Conservation (phyloP, 352 stramenopile species). For the Pythium phragmitis region DNA sequence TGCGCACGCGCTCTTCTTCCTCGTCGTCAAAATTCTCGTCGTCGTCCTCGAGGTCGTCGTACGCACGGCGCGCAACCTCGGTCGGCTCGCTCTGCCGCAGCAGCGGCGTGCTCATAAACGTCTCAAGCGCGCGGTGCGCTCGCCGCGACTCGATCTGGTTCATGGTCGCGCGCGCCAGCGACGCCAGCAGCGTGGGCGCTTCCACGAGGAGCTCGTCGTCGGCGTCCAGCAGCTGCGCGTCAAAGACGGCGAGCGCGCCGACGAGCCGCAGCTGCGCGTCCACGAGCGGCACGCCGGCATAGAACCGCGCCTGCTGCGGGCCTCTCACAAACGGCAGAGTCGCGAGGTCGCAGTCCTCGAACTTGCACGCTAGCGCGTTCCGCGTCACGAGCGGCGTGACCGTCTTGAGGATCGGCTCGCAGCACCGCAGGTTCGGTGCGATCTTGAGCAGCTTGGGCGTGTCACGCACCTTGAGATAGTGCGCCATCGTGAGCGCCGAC, state of each 20-base stretch:
- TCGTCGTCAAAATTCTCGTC: conserved; percentile 14
- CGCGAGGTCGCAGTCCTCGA: conserved; percentile 47
- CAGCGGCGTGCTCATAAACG: conserved; percentile 52
- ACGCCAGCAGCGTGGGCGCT: conserved; percentile 35
- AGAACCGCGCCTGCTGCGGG: conserved; percentile 69
- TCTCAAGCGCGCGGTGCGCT: conserved; percentile 48
- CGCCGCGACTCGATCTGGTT: conserved; percentile 41
- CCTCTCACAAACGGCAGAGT: conserved; percentile 68
- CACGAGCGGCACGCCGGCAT: conserved; percentile 60
- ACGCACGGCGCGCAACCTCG: neutral
- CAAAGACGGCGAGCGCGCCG: conserved; percentile 68
- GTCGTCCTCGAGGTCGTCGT: conserved; percentile 21
- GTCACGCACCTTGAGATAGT: conserved; percentile 53
- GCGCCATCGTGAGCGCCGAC: conserved; percentile 17
- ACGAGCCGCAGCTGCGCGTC: conserved; percentile 45
- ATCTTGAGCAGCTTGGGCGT: conserved; percentile 55
- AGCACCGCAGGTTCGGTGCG: conserved; percentile 60
- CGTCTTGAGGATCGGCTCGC: conserved; percentile 56
- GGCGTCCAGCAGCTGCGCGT: conserved; percentile 40
- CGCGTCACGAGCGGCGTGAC: conserved; percentile 46
- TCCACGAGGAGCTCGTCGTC: conserved; percentile 40
- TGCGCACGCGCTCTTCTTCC: conserved; percentile 14
- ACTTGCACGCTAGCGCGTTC: conserved; percentile 33
- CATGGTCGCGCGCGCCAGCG: conserved; percentile 36
- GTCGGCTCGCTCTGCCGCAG: conserved; percentile 51